phyloP scores from a whole-genome alignment of 352 stramenopile species.

The Phytopythium boreale region DNA sequence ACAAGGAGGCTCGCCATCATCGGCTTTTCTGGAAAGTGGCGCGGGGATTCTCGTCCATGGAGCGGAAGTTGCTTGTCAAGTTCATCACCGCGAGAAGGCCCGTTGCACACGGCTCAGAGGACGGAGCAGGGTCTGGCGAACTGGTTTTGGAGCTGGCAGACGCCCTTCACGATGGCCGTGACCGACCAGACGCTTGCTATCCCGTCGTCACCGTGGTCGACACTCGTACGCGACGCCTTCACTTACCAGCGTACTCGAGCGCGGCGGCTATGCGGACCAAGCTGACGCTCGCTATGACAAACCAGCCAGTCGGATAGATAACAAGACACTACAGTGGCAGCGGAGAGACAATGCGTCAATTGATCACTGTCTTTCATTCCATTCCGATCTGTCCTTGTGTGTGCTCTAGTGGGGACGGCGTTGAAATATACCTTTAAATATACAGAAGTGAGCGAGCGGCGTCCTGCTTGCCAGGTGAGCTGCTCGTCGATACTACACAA shows the following conservation, averaged over 20 bases:
- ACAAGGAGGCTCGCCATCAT: conserved; percentile 21
- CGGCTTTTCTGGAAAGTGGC: conserved; percentile 46
- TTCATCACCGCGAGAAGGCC: conserved; percentile 37
- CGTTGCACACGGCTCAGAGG: neutral
- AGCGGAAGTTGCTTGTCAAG: conserved; percentile 35
- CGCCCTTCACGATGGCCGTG: conserved; percentile 33
- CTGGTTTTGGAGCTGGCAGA: conserved; percentile 51
- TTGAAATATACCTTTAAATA: neutral
- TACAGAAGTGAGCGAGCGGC: neutral
- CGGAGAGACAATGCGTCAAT: neutral
- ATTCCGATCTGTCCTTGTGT: too few relatives aligned
- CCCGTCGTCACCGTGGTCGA: conserved; percentile 41
- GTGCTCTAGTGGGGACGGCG: too few relatives aligned
- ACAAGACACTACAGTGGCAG: neutral
- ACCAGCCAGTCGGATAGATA: conserved; percentile 10
- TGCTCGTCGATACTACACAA: conserved; percentile 4
- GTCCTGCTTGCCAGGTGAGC: too few relatives aligned
- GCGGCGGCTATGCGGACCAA: conserved; percentile 46
- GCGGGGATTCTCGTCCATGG: conserved; percentile 37
- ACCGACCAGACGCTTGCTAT: conserved; percentile 56
- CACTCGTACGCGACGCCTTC: conserved; percentile 29
- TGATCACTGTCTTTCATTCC: neutral
- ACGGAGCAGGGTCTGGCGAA: neutral
- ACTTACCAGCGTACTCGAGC: conserved; percentile 63
- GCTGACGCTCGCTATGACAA: conserved; percentile 56